Conservation (phyloP, 257 asterid genomes). For the Parsonsia alboflavescens region DNA sequence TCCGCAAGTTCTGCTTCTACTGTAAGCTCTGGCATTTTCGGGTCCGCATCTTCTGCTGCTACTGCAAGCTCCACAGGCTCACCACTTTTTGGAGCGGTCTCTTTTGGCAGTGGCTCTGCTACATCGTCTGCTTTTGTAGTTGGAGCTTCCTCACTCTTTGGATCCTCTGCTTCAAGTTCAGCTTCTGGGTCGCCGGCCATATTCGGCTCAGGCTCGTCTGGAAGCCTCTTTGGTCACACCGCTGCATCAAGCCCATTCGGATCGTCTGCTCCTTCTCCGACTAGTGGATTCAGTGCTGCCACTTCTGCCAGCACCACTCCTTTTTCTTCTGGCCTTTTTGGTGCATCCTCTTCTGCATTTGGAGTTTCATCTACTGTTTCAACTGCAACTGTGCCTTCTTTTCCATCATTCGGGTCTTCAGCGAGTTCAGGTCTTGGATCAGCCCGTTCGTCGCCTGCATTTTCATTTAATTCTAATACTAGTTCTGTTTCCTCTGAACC, state of each 20-base stretch:
- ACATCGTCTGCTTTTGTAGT: constrained; percentile 37
- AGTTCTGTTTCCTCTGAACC: constrained; percentile 39
- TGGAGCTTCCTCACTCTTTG: constrained; percentile 28
- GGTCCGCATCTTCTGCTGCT: constrained; percentile 14
- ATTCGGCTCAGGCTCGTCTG: constrained; percentile 31
- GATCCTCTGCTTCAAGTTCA: constrained; percentile 21
- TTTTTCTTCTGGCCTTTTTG: constrained; percentile 22
- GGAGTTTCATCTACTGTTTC: constrained; percentile 6
- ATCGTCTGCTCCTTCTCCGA: neutral
- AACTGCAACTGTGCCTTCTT: constrained; percentile 16
- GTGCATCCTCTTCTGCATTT: constrained; percentile 18
- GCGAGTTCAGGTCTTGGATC: neutral
- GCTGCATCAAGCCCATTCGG: constrained; percentile 11
- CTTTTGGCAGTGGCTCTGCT: constrained; percentile 15
- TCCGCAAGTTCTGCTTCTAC: neutral
- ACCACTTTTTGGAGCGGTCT: neutral
- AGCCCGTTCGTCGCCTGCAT: neutral
- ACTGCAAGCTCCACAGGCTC: neutral
- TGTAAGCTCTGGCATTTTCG: neutral
- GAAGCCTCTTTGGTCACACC: constrained; percentile 17
- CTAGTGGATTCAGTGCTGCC: constrained; percentile 16
- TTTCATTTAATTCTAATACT: constrained; percentile 4
- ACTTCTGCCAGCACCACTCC: constrained; percentile 9
- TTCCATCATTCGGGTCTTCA: constrained; percentile 5
- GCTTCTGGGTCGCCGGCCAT: constrained; percentile 29